phyloP scores from a whole-genome alignment of 2,329 filamentous ascomycete species.

The Metarhizium rileyi region DNA sequence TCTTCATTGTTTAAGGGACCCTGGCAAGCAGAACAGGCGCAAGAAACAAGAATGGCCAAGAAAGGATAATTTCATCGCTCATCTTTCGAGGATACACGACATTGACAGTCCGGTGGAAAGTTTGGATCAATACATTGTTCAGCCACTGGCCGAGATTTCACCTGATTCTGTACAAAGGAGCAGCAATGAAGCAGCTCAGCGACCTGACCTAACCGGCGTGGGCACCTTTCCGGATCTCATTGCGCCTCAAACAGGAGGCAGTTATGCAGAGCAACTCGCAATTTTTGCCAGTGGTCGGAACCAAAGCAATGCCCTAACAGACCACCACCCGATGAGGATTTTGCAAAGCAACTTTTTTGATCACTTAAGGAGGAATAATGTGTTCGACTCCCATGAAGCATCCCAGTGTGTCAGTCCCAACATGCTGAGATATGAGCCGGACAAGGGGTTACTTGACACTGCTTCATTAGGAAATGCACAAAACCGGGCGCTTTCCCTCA shows the following conservation, averaged over 20 bases:
- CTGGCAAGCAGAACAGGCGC: constrained; percentile 17
- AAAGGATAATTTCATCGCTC: constrained; percentile 77
- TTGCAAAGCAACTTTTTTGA: constrained; percentile 1
- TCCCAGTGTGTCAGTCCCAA: background rate
- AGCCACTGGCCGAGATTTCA: constrained; percentile 10
- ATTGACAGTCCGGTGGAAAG: constrained; percentile 25
- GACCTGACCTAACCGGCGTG: constrained; percentile 7
- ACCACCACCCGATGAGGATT: background rate
- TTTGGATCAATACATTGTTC: constrained; percentile 23
- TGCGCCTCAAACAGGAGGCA: background rate
- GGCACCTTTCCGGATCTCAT: constrained; percentile 1
- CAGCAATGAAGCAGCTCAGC: background rate
- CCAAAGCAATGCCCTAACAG: background rate
- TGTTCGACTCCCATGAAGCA: background rate
- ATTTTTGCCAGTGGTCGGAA: background rate
- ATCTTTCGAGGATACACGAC: constrained; percentile 60
- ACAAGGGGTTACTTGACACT: background rate
- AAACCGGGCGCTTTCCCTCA: background rate
- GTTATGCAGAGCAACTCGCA: background rate
- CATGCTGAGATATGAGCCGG: background rate
- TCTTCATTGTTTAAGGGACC: background rate
- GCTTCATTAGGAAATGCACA: background rate
- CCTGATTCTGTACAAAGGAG: background rate
- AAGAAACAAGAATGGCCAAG: constrained; percentile 63
- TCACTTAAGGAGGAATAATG: background rate